These are phyloP conservation scores for Wickerhamiella australiensis DNA, from an alignment of 805 yeast genomes.

Conservation along the genomic window DNA sequence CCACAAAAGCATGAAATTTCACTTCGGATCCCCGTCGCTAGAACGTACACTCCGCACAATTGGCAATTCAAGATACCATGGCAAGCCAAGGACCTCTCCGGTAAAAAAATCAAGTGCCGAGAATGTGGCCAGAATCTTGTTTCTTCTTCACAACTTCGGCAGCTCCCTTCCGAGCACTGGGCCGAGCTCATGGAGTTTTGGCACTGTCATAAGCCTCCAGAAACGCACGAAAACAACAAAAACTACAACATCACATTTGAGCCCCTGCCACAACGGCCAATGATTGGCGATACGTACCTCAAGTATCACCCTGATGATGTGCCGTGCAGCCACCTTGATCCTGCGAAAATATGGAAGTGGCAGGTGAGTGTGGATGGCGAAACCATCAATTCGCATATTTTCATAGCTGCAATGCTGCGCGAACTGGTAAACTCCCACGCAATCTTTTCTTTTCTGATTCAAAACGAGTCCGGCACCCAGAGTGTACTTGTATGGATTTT, in stretches of 20 bases:
- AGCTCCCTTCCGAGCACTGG: slow-evolving; percentile 90
- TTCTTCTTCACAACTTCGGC: slow-evolving; percentile 22
- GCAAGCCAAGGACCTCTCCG: slow-evolving; percentile 1
- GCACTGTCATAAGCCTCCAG: slow-evolving; percentile 67
- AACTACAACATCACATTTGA: slow-evolving; percentile 23
- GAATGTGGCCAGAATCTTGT: slow-evolving; percentile 1
- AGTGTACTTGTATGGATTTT: slow-evolving; percentile 37
- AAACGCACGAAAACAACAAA: slow-evolving; percentile 14
- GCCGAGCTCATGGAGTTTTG: slow-evolving; percentile 91
- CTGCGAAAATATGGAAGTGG: slow-evolving; percentile 45
- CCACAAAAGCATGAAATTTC: not conserved
- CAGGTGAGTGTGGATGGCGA: slow-evolving; percentile 29
- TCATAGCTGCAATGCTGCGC: slow-evolving; percentile 19
- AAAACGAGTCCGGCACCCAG: not conserved
- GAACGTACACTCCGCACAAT: not conserved
- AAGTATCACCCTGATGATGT: slow-evolving; percentile 28
- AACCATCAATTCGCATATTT: slow-evolving; percentile 13
- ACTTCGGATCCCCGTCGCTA: not conserved
- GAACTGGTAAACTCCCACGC: slow-evolving; percentile 28
- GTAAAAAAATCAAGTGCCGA: not conserved
- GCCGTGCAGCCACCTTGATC: not conserved
- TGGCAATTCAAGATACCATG: slow-evolving; percentile 7
- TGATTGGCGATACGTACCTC: slow-evolving; percentile 50
- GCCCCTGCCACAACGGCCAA: slow-evolving; percentile 35
- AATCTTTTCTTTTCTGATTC: slow-evolving; percentile 23